Conservation (phyloP, 305 asterid genomes). For the Petunia hybrid region DNA sequence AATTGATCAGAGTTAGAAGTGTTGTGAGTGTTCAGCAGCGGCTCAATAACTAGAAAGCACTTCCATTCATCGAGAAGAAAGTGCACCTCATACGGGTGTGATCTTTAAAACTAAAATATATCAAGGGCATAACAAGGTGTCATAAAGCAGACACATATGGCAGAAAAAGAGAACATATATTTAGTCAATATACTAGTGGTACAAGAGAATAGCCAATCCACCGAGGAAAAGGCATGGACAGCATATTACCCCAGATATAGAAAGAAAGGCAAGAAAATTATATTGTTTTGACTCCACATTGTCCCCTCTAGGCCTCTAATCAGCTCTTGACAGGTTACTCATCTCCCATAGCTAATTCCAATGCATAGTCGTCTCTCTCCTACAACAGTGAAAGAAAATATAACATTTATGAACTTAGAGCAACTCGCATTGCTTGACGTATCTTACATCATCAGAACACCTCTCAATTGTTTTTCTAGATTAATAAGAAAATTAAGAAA, state of each 20-base stretch:
- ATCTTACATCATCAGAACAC: not conserved
- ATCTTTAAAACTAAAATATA: conserved; percentile 7
- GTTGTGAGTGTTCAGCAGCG: not conserved
- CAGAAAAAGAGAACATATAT: not conserved
- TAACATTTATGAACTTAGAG: not conserved
- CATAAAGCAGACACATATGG: conserved; percentile 11
- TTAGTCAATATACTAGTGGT: conserved; percentile 14
- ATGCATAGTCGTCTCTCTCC: conserved; percentile 95
- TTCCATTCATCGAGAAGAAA: conserved; percentile 15
- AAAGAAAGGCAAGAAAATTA: conserved; percentile 33
- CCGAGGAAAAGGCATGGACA: conserved; percentile 7
- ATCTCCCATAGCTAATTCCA: conserved; percentile 95
- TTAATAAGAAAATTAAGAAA: not conserved
- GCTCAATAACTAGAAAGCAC: not conserved
- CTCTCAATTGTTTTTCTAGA: not conserved
- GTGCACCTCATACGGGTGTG: not conserved
- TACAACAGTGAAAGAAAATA: conserved; percentile 47
- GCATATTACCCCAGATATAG: conserved; percentile 30
- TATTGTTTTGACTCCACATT: conserved; percentile 30
- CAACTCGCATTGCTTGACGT: not conserved
- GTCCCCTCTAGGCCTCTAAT: conserved; percentile 20
- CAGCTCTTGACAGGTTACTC: conserved; percentile 53
- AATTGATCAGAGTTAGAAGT: not conserved
- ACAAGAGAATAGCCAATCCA: conserved; percentile 26
- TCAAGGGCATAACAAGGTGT: conserved; percentile 26